Base-by-base conservation (phyloP, 1,284 basidiomycete species). In the Ceratobasidium sp. region DNA sequence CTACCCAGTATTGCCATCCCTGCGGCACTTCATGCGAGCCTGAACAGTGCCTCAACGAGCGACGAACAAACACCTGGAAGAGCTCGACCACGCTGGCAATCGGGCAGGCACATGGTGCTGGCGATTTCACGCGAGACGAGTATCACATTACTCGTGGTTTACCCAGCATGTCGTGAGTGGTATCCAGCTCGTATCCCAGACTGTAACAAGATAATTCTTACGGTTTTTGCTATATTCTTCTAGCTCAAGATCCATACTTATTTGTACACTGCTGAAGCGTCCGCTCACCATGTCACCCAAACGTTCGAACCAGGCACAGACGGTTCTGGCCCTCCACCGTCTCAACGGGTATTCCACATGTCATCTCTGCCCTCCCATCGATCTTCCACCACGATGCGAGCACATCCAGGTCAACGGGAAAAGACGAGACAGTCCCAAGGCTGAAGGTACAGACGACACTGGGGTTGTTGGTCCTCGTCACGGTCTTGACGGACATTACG, bases 1-100 rank as follows among this genome's bases (percentile, higher is more conserved):
- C 83, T 96, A 65, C 89, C 92, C 78, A 93, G 91, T 14, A 89
- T 95, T 63, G 85, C 95, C 14, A 84, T 96, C 1, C 95, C 95
- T 2, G 86, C 87, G n/a, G 89, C 88, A 1, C 91, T 88, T 79
- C 88, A 89, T 80, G 81, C 71, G 66, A 78, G 74, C 71, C 76
- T 77, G 49, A 64, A 72, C 51, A 74, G 61, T 49, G 51, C 58
- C 13, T 48, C 27, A 7, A 56, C 66, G n/a, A 41, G 34, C 59
- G 29, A 51, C 14, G 68, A 41, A 37, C 58, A 62, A 53, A 68
- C 69, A 9, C 58, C 64, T 29, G 56, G 56, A 19, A 51, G 46
- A 84, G n/a, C n/a, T n/a, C n/a, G n/a, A n/a, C n/a, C n/a, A n/a
- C n/a, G n/a, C n/a, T n/a, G n/a, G 83, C 77, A 81, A 84, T 48